Base-by-base conservation (phyloP, 1,284 basidiomycete species). In the Apiotrichum mycotoxinovorans region DNA sequence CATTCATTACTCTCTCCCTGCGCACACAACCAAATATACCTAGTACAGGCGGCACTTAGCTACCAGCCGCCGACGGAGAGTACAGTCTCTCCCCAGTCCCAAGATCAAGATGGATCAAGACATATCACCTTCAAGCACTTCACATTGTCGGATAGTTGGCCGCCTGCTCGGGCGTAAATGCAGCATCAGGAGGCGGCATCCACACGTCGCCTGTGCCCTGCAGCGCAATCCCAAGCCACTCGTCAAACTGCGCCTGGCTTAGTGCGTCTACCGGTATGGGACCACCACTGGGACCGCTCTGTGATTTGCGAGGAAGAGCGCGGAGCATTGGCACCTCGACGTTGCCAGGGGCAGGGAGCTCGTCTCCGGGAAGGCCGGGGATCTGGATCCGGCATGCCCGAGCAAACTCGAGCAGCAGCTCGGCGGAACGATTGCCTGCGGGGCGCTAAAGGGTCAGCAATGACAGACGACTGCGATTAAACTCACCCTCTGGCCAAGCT, bases 301-400 rank as follows among this genome's bases (percentile, higher is more conserved):
- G 57, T 10, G 54, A 27, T 30, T 58, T 52, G 18, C 67, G 59
- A 12, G 66, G 66, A 30, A 70, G 53, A 1, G 65, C 60, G 14
- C 64, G 63, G 22, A 70, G 61, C 66, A 70, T 68, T 0, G 68
- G 68, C n/a, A 70, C 66, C 26, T 68, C 66, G 52, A 68, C 63
- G 9, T 54, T 51, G 38, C 51, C 53, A 18, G 37, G 27, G 43
- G 60, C 52, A 47, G 50, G 56, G 43, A 25, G 41, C n/a, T 37
- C 55, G 40, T 51, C 54, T 14, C 51, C 54, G 18, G 62, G 58
- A 11, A 60, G 44, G 10, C 56, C 62, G 8, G 58, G 58, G 30
- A 70, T 61, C 17, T 60, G 50, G 49, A 70, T 62, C 8, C 60
- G 60, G 38, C 67, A 70, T 9, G 66, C 67, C 22, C 66, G 53